Evolutionary conservation across 768 basidiomycete species (phyloP).

Genomic region (Termitomyces sp.): DNA sequence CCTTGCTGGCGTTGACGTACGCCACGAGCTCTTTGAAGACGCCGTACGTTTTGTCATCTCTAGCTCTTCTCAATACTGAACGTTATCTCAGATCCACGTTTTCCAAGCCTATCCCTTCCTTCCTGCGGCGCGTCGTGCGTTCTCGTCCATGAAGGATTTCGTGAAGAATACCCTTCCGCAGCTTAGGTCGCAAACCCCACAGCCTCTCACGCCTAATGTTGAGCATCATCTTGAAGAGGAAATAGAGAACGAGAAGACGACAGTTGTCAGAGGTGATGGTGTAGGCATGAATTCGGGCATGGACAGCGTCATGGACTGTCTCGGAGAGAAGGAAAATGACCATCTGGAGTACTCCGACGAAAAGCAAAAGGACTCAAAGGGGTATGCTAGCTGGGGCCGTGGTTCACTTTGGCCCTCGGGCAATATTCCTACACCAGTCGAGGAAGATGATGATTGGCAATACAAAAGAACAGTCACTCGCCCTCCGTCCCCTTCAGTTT

Average conservation of each 20-base stretch:
- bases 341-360: conserved; percentile 12
- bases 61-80: conserved; percentile 2
- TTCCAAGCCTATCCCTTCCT: conserved; percentile 88
- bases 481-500: conserved; percentile 8
- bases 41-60: conserved; percentile 46
- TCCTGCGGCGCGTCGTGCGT: conserved; percentile 56
- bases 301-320: conserved; percentile 33
- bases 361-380: conserved; percentile 4
- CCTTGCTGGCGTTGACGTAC: conserved; percentile 77
- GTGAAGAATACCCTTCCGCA: conserved; percentile 54
- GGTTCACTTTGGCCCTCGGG: conserved; percentile 17
- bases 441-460: conserved; percentile 19
- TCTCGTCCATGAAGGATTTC: conserved; percentile 66
- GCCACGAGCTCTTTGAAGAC: conserved; percentile 88
- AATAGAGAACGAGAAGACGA: conserved; percentile 59
- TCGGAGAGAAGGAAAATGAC: conserved; percentile 17
- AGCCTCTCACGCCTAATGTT: conserved; percentile 44
- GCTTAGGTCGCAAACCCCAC: conserved; percentile 42
- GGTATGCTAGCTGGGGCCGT: conserved; percentile 15
- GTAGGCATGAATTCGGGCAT: conserved; percentile 41
- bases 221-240: conserved; percentile 64
- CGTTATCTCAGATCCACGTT: conserved; percentile 63
- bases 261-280: conserved; percentile 73
- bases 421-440: conserved; percentile 14
- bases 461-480: conserved; percentile 3